A percentile compares a stretch with the other conserved stretches of the same genome.
phyloP scores from a whole-genome alignment of 139 green algal species.

The Chlorella sorokiniana region DNA sequence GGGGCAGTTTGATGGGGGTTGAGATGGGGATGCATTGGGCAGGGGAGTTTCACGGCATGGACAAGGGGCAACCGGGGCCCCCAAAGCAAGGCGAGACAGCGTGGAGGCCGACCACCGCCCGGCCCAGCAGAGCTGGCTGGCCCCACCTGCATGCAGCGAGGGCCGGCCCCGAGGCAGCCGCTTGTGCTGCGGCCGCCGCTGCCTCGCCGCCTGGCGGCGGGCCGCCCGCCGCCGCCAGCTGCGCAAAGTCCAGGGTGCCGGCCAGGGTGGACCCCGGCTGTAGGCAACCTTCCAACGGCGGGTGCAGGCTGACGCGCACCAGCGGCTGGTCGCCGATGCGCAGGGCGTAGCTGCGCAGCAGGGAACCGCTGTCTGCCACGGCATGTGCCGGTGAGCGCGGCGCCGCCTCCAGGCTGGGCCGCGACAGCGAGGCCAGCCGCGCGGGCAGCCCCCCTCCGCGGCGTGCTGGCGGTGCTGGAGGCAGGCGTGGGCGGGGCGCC shows the following conservation, averaged over 20 bases:
- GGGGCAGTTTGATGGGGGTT: not conserved
- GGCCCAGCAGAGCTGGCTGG: not conserved
- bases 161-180: not conserved
- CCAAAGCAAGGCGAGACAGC: too few relatives aligned
- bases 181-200: not conserved
- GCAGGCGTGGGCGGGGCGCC: not conserved
- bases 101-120: not conserved
- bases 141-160: slow-evolving; percentile 34
- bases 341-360: slow-evolving; percentile 34
- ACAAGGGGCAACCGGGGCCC: not conserved
- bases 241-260: slow-evolving; percentile 70
- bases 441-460: not conserved
- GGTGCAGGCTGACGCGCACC: slow-evolving; percentile 63
- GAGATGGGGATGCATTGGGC: not conserved
- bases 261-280: slow-evolving; percentile 70
- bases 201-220: not conserved
- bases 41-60: not conserved
- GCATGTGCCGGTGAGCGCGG: not conserved
- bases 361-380: not conserved
- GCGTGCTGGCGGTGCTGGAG: not conserved
- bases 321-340: slow-evolving; percentile 54
- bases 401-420: slow-evolving; percentile 12
- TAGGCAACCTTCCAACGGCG: slow-evolving; percentile 62
- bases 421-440: not conserved
- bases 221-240: slow-evolving; percentile 29